Base-by-base conservation (phyloP, 164 flowering plant species). In the Magnolia kwangsiensis region DNA sequence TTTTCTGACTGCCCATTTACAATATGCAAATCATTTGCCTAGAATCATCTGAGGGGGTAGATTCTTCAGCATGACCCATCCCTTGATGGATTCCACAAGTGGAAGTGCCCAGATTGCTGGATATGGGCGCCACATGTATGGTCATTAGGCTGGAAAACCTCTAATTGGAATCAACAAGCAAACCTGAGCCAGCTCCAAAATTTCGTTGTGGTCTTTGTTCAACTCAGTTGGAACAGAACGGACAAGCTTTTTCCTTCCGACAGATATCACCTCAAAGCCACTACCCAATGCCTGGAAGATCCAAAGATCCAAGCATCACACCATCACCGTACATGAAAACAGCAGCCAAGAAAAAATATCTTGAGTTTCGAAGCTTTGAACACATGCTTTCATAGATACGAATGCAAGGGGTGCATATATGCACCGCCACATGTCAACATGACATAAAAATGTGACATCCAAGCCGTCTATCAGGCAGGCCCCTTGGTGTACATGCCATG, bases 191-290 rank as follows among this genome's bases (percentile, higher is more conserved):
- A 94, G 86, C 81, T 96, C 98, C 80, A 96, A 76, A 76, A 96
- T 90, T 88, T 90, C 97, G 86, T 96, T 96, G 80, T 94, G 99
- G 84, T 96, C 99, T 80, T 92, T 92, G 84, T 96, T 96, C 86
- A 96, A 80, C 81, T 96, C 98, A 2, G 98, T 94, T 13, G 99
- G 99, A 78, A 96, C 99, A 68, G 98, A 96, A 0, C 98, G 88
- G 63, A 94, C 92, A 81, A 96, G 92, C 81, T 92, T 96, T 79
- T 80, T 91, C 88, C 88, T 94, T 63, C 99, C 98, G 78, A 94
- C 91, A 72, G 95, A 84, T 75, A 96, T 90, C 77, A 96, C 98
- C 89, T 96, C 98, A 82, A 88, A 96, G 45, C 98, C 98, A 83
- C 89, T 90, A 1, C 98, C 99, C 81, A 96, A 63, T 72, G 88